A percentile compares a stretch with the other conserved stretches of the same genome.
Evolutionary conservation across 2,329 filamentous ascomycete species (phyloP).

Genomic region (Fusarium globosum): DNA sequence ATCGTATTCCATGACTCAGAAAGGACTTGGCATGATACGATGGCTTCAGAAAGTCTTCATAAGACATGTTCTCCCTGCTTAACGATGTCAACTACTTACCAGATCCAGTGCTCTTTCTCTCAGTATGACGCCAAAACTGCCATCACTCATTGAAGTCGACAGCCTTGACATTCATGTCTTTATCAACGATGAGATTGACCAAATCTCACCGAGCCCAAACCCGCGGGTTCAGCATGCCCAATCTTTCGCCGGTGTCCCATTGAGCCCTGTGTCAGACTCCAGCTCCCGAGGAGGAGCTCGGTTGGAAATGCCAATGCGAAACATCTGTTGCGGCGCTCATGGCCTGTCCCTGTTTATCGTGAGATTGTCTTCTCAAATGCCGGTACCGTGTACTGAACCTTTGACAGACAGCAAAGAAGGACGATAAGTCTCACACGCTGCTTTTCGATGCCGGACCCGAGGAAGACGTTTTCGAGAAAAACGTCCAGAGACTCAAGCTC

Average conservation of each 20-base stretch:
- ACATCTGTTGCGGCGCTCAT: neutral
- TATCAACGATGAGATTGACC: neutral
- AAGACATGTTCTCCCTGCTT: neutral
- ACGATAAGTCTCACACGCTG: neutral
- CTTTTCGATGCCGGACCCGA: neutral
- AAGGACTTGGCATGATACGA: neutral
- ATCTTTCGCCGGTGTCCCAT: neutral
- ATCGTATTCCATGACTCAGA: neutral
- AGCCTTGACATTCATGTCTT: neutral
- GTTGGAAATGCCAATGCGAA: neutral
- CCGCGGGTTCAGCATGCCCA: neutral
- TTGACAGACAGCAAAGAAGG: neutral
- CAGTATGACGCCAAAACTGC: neutral
- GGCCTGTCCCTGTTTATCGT: neutral
- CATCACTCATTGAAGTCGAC: neutral
- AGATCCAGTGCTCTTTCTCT: neutral
- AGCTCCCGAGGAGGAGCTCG: neutral
- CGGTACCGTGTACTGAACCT: fast-evolving
- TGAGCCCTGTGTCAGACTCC: neutral
- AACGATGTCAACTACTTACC: fast-evolving
- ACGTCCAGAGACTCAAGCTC: neutral
- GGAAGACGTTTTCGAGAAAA: neutral
- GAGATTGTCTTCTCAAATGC: fast-evolving
- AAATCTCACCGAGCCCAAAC: neutral
- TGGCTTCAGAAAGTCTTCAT: neutral